phyloP scores from a whole-genome alignment of 2,329 filamentous ascomycete species.

The Passalora sequoiae region DNA sequence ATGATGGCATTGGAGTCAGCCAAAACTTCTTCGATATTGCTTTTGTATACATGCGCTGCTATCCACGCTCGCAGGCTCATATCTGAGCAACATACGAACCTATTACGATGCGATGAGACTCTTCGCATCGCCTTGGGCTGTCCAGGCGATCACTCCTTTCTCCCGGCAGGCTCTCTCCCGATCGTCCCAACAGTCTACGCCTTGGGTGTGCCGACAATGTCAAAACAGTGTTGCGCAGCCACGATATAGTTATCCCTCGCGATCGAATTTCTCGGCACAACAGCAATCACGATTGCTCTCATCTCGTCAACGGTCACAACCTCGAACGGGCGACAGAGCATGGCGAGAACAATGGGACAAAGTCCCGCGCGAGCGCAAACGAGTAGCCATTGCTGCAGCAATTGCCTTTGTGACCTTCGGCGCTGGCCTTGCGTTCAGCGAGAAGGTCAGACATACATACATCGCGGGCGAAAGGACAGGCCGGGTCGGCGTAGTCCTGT shows the following conservation, averaged over 20 bases:
- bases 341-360: slow-evolving; percentile 26
- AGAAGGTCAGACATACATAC: slow-evolving; percentile 71
- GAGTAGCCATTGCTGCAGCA: slow-evolving; percentile 30
- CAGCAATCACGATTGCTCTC: slow-evolving; percentile 7
- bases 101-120: slow-evolving; percentile 25
- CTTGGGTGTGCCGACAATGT: slow-evolving; percentile 26
- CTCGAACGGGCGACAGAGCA: slow-evolving; percentile 27
- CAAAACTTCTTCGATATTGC: neutral
- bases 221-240: slow-evolving; percentile 6
- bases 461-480: slow-evolving; percentile 71
- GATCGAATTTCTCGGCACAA: slow-evolving; percentile 15
- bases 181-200: neutral
- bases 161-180: slow-evolving; percentile 5
- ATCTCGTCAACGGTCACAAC: slow-evolving; percentile 3
- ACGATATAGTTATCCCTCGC: neutral
- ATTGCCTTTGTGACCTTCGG: slow-evolving; percentile 32
- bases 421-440: slow-evolving; percentile 48
- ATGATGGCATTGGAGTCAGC: neutral
- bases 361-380: slow-evolving; percentile 20
- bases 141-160: slow-evolving; percentile 10
- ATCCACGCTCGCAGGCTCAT: neutral
- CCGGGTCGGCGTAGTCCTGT: slow-evolving; percentile 68
- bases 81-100: neutral
- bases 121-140: slow-evolving; percentile 16
- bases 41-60: neutral